Evolutionary conservation across 768 basidiomycete genomes (phyloP).

Genomic region (Boletus fagicola): DNA sequence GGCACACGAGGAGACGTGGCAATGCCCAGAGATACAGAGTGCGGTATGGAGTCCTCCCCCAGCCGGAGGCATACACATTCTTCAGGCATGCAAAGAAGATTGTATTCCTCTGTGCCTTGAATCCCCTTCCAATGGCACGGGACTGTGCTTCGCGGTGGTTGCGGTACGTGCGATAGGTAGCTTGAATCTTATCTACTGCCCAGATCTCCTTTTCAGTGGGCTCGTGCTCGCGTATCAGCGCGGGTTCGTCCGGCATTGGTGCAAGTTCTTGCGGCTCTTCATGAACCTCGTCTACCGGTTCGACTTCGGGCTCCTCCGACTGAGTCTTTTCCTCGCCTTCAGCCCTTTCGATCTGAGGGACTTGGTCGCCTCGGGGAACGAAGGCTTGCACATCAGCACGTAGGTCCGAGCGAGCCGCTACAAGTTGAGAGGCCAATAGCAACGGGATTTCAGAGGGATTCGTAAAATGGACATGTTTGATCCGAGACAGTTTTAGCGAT

Average conservation of each 20-base stretch:
- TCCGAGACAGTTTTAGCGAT: slow-evolving; percentile 7
- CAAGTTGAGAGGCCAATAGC: slow-evolving; percentile 25
- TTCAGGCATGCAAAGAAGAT: slow-evolving; percentile 32
- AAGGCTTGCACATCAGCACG: slow-evolving; percentile 16
- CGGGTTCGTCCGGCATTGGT: slow-evolving; percentile 12
- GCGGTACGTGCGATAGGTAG: slow-evolving; percentile 12
- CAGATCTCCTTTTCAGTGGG: slow-evolving; percentile 28
- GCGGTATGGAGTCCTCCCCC: slow-evolving; percentile 36
- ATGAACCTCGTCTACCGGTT: slow-evolving; percentile 9
- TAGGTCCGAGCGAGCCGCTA: slow-evolving; percentile 12
- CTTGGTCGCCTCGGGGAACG: slow-evolving; percentile 7
- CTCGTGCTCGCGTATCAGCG: slow-evolving; percentile 16
- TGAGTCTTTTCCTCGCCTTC: no score
- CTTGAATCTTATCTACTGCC: slow-evolving; percentile 26
- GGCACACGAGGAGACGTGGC: slow-evolving; percentile 41
- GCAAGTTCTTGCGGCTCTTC: slow-evolving; percentile 14
- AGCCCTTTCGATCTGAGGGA: neutral
- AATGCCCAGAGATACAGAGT: slow-evolving; percentile 37
- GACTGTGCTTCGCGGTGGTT: neutral
- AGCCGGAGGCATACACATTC: slow-evolving; percentile 26
- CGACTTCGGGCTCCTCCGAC: neutral
- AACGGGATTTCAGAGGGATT: slow-evolving; percentile 30
- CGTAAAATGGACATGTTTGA: slow-evolving; percentile 35
- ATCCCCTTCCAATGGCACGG: slow-evolving; percentile 15
- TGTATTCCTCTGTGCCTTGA: slow-evolving; percentile 21